A percentile compares a stretch with the other conserved stretches of the same genome.
Evolutionary conservation across 2,329 filamentous ascomycete species (phyloP).

Genomic region (Cordyceps tenuipes): DNA sequence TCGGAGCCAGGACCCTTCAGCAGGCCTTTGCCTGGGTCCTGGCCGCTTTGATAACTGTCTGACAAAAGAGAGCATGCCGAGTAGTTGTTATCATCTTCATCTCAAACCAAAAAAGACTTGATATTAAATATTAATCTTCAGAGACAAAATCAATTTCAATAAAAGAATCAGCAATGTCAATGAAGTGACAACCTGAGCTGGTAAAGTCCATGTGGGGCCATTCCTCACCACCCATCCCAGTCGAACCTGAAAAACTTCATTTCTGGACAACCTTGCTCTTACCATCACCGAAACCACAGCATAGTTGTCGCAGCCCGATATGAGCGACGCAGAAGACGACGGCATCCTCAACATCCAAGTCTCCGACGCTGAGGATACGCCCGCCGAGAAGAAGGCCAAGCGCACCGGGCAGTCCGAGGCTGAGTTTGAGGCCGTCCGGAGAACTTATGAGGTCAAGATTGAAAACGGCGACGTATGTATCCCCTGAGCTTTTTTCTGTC

Average conservation of each 20-base stretch:
- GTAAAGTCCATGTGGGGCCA: no score
- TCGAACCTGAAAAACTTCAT: not conserved
- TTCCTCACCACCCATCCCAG: no score
- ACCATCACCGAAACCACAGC: not conserved
- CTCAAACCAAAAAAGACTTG: no score
- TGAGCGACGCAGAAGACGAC: slow-evolving; percentile 17
- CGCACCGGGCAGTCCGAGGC: slow-evolving; percentile 40
- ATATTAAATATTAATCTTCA: no score
- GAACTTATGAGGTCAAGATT: slow-evolving; percentile 37
- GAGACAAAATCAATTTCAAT: no score
- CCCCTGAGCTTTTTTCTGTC: not conserved
- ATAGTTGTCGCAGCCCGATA: not conserved
- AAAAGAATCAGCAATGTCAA: no score
- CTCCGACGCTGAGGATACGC: slow-evolving; percentile 24
- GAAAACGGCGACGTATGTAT: slow-evolving; percentile 48
- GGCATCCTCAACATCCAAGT: slow-evolving; percentile 25
- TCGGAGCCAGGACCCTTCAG: no score
- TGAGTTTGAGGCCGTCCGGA: slow-evolving; percentile 39
- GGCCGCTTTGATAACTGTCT: no score
- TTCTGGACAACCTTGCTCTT: not conserved
- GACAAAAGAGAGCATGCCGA: no score
- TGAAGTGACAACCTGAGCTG: no score
- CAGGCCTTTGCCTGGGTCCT: no score
- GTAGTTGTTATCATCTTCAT: no score
- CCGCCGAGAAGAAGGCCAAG: slow-evolving; percentile 20